These are phyloP conservation scores for Ilyonectria sp. DNA, from an alignment of 2,329 filamentous ascomycete genomes.

Conservation along the genomic window DNA sequence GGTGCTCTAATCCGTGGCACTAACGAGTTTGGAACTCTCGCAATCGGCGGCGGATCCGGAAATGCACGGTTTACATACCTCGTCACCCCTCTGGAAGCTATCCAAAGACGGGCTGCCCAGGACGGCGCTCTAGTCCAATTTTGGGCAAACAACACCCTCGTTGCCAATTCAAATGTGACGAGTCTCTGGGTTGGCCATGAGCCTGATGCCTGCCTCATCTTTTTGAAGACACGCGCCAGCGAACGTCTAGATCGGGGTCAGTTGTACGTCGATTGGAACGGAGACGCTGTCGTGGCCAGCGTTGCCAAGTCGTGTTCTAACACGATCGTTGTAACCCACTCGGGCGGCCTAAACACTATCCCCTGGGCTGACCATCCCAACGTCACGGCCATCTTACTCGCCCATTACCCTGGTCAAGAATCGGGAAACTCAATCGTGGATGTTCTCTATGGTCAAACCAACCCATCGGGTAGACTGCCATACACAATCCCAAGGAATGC, in stretches of 20 bases:
- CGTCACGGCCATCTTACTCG: conserved; percentile 2
- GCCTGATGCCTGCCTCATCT: conserved; percentile 25
- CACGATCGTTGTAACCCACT: conserved; percentile 3
- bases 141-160: background rate
- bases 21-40: conserved; percentile 69
- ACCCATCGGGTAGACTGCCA: conserved; percentile 65
- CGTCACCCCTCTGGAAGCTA: conserved; percentile 53
- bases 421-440: conserved; percentile 16
- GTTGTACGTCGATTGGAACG: background rate
- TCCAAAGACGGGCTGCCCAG: conserved; percentile 25
- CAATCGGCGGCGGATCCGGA: conserved; percentile 68
- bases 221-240: conserved; percentile 17
- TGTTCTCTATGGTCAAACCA: conserved; percentile 1
- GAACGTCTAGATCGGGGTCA: conserved; percentile 8
- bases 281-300: background rate
- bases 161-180: background rate
- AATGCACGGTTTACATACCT: conserved; percentile 54
- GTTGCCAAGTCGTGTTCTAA: conserved; percentile 2
- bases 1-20: conserved; percentile 74
- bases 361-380: conserved; percentile 11
- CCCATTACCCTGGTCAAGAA: conserved; percentile 8
- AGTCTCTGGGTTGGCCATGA: background rate
- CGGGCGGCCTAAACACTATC: background rate
- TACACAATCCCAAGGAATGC: conserved; percentile 73
- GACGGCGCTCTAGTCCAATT: background rate